Evolutionary conservation across 1,284 basidiomycete genomes (phyloP), one percentile per base, ranked within the genome.

Genomic region (Rhodotorula sp.): DNA sequence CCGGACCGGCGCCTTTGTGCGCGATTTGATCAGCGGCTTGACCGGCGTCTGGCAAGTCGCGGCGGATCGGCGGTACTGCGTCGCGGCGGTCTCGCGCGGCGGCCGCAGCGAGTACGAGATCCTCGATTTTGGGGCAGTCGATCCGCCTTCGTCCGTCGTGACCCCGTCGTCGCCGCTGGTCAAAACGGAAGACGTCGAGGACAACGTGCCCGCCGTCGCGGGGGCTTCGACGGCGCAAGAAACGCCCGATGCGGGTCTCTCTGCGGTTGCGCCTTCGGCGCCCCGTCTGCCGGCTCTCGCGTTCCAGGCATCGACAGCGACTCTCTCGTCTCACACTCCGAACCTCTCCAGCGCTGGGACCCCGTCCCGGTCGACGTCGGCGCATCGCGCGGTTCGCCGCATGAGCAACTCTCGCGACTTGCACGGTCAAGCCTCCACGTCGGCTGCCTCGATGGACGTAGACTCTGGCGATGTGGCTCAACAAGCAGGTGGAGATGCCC

Each of bases 41-140:
- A 90, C 88, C 22, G 92, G 91, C 24, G 94, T 97, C 24, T 96
- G 94, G 94, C 94, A 96, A 80, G 92, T 96, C 60, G 88, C 92
- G 42, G 95, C 95, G 80, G 91, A 94, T 80, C 91, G 91, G 0
- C 84, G 91, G 69, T 93, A 92, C 85, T 91, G 93, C 78, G 91
- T 97, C 58, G 92, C 93, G 8, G 94, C 94, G 15, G 77, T 79
- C 42, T 77, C 78, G 51, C 63, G 79, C 8, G 73, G 76, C 53
- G 77, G 75, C 6, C 48, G 62, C 44, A 69, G 67, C 60, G 77
- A 78, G 62, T 79, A 75, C 62, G 76, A 79, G 56, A 63, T 78
- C 63, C 66, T 77, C 60, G 75, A 77, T 58, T 76, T 76, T 49
- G 72, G 71, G 8, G 29, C 67, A 3, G 69, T 73, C 54, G 69